phyloP scores from a whole-genome alignment of 2,329 filamentous ascomycete species.

The Paraphoma chrysanthemicola region DNA sequence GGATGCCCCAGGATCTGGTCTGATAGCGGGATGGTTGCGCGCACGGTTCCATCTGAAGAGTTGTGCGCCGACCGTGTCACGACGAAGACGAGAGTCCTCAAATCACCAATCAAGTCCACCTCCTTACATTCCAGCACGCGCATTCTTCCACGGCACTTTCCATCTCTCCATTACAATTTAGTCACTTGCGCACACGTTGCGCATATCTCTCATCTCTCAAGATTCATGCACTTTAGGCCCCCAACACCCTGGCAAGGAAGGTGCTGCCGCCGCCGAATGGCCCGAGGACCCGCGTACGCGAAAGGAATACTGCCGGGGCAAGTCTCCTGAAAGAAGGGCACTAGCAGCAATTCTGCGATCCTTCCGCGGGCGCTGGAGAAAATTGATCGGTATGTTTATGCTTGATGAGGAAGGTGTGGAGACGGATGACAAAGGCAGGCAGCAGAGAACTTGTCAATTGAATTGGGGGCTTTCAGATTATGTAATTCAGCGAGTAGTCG shows the following conservation, averaged over 20 bases:
- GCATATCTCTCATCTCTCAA: background rate
- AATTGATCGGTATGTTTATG: background rate
- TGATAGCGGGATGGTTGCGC: background rate
- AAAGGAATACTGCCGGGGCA: background rate
- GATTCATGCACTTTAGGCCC: background rate
- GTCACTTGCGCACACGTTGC: background rate
- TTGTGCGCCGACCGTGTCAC: background rate
- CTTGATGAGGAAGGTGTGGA: background rate
- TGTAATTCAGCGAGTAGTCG: too few species aligned
- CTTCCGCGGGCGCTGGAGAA: background rate
- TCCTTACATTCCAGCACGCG: background rate
- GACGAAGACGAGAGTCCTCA: background rate
- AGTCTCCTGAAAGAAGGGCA: background rate
- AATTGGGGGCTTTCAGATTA: background rate
- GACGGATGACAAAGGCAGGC: background rate
- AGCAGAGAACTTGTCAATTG: background rate
- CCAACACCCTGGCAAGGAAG: background rate
- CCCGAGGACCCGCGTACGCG: background rate
- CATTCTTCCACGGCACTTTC: background rate
- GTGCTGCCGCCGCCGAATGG: background rate
- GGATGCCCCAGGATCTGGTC: background rate
- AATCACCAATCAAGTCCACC: background rate
- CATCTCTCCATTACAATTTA: too few species aligned
- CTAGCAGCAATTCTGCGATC: background rate
- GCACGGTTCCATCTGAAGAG: background rate